Base-by-base conservation (phyloP, 139 green algal genomes). In the Chlorella sorokiniana region DNA sequence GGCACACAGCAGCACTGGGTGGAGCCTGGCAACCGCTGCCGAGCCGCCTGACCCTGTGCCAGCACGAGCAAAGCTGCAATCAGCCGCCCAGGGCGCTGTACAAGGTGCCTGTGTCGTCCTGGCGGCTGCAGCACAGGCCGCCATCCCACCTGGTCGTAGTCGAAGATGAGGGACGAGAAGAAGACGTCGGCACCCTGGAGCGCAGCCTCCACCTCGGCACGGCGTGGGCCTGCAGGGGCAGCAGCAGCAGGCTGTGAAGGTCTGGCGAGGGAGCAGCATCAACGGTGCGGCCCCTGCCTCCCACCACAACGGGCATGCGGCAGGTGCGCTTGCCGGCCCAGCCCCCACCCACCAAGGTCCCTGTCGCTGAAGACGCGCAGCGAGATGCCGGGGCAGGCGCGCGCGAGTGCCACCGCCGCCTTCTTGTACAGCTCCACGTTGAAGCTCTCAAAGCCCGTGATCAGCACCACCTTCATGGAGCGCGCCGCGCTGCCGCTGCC, bases 361-460 rank as follows among this genome's bases (percentile, higher is more conserved):
- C 95, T 82, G 84, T 99, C 96, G 64, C 86, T 94, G 85, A 98
- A 99, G 23, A 99, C 96, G 9, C 59, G 76, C 40, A 97, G 52
- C 4, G 59, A 61, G 14, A 94, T 76, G 42, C 70, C 85, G 4
- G 92, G 88, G 31, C 83, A 85, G 23, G 80, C 62, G 27, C 83
- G 41, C 11, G 75, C 41, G 29, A 90, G 44, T 22, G 69, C 65
- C 65, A 87, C 61, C 73, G 85, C 85, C 51, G 91, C 59, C 75
- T 92, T 77, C 41, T 89, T 90, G 89, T 99, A 99, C 42, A 98
- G 88, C 1, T 90, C 87, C 35, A 96, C 88, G 73, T 99, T 99
- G 89, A 99, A 99, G 10, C 86, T 93, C 87, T 99, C 96, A 75
- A 99, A 99, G 6, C 96, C 96, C n/a, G 91, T 94, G 31, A 99